A percentile compares a stretch with the other conserved stretches of the same genome.
Conservation (phyloP, 2,329 filamentous ascomycete species). For the Penicillium frequentans region DNA sequence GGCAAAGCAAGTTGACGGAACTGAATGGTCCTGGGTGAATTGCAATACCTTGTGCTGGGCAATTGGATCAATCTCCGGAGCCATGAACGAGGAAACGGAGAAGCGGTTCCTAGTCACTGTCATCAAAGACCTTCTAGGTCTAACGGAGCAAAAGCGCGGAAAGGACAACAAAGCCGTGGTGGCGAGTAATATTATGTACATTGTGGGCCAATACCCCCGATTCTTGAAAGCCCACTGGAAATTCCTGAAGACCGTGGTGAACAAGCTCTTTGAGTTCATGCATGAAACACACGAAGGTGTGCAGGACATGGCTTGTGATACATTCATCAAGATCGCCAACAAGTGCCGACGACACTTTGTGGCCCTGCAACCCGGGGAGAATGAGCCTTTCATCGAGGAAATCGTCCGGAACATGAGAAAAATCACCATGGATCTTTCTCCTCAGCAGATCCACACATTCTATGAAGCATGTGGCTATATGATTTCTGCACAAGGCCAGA, state of each 20-base stretch:
- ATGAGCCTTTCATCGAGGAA: slow-evolving; percentile 96
- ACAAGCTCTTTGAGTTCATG: slow-evolving; percentile 99
- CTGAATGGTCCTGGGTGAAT: slow-evolving; percentile 99
- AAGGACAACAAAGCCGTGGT: slow-evolving; percentile 99
- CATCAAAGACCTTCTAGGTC: slow-evolving; percentile 93
- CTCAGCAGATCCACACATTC: slow-evolving; percentile 97
- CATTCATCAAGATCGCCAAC: slow-evolving; percentile 98
- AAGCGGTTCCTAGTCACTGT: slow-evolving; percentile 98
- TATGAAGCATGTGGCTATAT: slow-evolving; percentile 99
- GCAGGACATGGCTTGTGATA: slow-evolving; percentile 99
- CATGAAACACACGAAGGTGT: slow-evolving; percentile 99
- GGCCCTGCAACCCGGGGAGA: slow-evolving; percentile 89
- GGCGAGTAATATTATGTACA: slow-evolving; percentile 99
- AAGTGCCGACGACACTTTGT: slow-evolving; percentile 98
- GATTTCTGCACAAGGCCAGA: slow-evolving; percentile 97
- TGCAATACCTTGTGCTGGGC: slow-evolving; percentile 99
- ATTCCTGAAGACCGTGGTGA: slow-evolving; percentile 98
- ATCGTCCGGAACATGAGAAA: slow-evolving; percentile 94
- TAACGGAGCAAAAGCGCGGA: slow-evolving; percentile 98
- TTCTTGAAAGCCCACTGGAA: slow-evolving; percentile 99
- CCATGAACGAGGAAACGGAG: slow-evolving; percentile 99
- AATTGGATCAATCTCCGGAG: slow-evolving; percentile 95
- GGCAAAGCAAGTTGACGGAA: slow-evolving; percentile 87
- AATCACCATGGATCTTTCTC: slow-evolving; percentile 91
- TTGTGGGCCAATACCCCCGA: slow-evolving; percentile 96